phyloP scores from a whole-genome alignment of 805 yeast species.

The Metschnikowia santaceciliae region DNA sequence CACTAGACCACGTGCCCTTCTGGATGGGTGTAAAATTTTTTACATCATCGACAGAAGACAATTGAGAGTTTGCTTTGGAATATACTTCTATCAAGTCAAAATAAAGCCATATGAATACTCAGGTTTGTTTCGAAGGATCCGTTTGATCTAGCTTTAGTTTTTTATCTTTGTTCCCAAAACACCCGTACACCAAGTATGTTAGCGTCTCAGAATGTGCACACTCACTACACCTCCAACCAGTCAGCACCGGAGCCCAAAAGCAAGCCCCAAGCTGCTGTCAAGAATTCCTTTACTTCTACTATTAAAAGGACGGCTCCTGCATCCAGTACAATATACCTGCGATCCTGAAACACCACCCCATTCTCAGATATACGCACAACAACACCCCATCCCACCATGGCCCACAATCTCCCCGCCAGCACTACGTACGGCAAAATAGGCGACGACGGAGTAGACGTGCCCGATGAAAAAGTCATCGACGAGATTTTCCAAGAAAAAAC shows the following conservation, averaged over 20 bases:
- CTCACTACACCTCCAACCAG: background rate
- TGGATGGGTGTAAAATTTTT: background rate
- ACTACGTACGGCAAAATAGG: background rate
- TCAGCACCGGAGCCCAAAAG: background rate
- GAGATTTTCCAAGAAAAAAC: slow-evolving; percentile 33
- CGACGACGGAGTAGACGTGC: slow-evolving; percentile 23
- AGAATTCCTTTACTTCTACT: background rate
- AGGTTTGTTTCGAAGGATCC: no score
- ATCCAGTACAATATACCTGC: no score
- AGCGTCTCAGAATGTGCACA: background rate
- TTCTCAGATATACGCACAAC: background rate
- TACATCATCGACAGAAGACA: fast-evolving
- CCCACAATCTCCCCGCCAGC: background rate
- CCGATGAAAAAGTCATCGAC: slow-evolving; percentile 36
- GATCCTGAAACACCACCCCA: no score
- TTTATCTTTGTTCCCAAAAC: no score
- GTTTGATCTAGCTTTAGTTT: no score
- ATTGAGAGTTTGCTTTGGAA: no score
- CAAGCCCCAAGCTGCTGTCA: background rate
- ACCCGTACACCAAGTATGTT: background rate
- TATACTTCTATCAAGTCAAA: no score
- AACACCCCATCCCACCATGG: background rate
- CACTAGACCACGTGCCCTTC: slow-evolving; percentile 44
- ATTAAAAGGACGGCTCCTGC: background rate
- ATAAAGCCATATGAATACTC: no score